phyloP scores from a whole-genome alignment of 306 rosid genomes.

The Acacia confusa region DNA sequence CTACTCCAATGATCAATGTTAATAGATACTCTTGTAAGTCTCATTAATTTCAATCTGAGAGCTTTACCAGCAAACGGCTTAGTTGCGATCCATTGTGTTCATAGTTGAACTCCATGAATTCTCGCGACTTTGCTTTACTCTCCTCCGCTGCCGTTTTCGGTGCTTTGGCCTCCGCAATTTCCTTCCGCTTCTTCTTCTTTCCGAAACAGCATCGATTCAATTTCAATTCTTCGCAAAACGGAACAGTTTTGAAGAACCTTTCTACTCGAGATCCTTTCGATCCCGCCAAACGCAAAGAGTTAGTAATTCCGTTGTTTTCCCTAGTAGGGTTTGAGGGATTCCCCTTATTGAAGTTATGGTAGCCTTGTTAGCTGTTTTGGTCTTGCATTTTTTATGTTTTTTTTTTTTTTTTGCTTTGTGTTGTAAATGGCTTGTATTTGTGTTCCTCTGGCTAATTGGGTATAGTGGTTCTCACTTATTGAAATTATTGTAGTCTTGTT shows the following conservation, averaged over 20 bases:
- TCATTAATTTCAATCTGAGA: neutral
- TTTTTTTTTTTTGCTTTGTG: no score
- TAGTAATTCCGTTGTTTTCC: neutral
- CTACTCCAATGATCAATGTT: neutral
- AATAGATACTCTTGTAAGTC: neutral
- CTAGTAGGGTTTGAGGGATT: neutral
- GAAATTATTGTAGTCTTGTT: neutral
- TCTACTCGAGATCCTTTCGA: constrained; percentile 60
- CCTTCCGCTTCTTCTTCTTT: constrained; percentile 56
- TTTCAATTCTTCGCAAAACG: constrained; percentile 39
- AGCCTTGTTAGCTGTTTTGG: neutral
- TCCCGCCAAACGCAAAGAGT: constrained; percentile 83
- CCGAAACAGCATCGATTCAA: constrained; percentile 31
- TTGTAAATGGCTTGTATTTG: neutral
- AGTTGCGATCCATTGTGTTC: neutral
- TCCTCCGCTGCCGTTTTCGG: constrained; percentile 69
- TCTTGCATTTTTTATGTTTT: neutral
- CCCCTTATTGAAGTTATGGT: neutral
- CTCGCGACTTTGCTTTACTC: constrained; percentile 55
- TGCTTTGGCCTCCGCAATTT: constrained; percentile 64
- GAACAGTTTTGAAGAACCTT: constrained; percentile 31
- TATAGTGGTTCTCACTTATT: neutral
- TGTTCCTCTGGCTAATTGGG: neutral
- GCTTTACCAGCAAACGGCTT: neutral
- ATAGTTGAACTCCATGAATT: constrained; percentile 50